These are phyloP conservation scores for Aspergillus cavernicola DNA, from an alignment of 495 filamentous ascomycete species.

Conservation along the genomic window DNA sequence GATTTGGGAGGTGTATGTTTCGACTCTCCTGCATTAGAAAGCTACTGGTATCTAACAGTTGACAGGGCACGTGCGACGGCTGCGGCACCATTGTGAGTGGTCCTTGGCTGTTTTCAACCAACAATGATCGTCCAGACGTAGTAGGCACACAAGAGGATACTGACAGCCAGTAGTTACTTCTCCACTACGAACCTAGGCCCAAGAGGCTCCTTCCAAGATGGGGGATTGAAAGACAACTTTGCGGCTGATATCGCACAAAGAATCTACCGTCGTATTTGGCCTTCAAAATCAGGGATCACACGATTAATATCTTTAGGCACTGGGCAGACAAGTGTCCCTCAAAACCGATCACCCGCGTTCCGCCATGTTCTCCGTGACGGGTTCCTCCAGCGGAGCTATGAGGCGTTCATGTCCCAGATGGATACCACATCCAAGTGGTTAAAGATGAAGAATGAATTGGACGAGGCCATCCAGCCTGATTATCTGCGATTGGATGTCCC, in stretches of 20 bases:
- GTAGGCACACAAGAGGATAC: neutral
- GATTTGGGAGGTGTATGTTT: slow-evolving; percentile 22
- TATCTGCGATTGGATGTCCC: slow-evolving; percentile 13
- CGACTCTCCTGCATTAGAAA: neutral
- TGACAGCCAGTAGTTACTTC: slow-evolving; percentile 17
- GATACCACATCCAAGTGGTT: slow-evolving; percentile 19
- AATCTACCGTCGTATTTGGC: slow-evolving; percentile 20
- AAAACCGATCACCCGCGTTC: slow-evolving; percentile 14
- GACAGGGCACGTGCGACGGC: slow-evolving; percentile 20
- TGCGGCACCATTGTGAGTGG: slow-evolving; percentile 20
- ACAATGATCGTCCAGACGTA: neutral
- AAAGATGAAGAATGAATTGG: slow-evolving; percentile 11
- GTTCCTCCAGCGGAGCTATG: slow-evolving; percentile 20
- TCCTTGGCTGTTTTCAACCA: neutral
- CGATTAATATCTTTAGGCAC: slow-evolving; percentile 21
- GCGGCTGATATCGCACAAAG: slow-evolving; percentile 18
- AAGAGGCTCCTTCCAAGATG: slow-evolving; percentile 24
- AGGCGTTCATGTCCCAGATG: slow-evolving; percentile 24
- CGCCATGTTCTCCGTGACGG: slow-evolving; percentile 22
- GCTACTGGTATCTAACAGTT: neutral
- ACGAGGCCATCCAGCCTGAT: slow-evolving; percentile 2
- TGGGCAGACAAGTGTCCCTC: neutral
- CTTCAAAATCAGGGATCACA: slow-evolving; percentile 1
- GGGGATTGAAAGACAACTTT: slow-evolving; percentile 24
- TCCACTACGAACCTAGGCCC: slow-evolving; percentile 13